phyloP scores from a whole-genome alignment of 352 stramenopile genomes.

The Peronosclerospora sorghi region DNA sequence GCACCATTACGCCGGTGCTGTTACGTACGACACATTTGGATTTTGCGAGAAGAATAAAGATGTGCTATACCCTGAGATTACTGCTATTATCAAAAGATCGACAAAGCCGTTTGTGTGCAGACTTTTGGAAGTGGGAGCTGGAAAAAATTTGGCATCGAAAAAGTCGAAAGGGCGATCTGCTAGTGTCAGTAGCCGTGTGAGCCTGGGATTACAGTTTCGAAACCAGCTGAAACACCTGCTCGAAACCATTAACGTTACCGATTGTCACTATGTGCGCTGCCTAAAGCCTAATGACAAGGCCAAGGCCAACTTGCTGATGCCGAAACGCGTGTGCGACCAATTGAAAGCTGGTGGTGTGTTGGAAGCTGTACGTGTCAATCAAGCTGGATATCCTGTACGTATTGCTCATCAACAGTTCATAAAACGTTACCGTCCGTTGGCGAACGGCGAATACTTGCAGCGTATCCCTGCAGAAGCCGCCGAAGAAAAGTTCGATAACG shows the following conservation, averaged over 20 bases:
- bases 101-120: constrained; percentile 60
- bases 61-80: constrained; percentile 78
- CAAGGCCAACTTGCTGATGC: constrained; percentile 64
- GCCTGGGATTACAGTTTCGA: constrained; percentile 85
- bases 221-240: constrained; percentile 88
- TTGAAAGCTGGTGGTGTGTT: constrained; percentile 97
- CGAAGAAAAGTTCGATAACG: constrained; percentile 36
- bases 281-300: constrained; percentile 98
- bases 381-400: constrained; percentile 95
- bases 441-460: constrained; percentile 48
- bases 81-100: constrained; percentile 57
- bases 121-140: constrained; percentile 30
- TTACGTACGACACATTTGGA: constrained; percentile 89
- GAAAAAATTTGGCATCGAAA: constrained; percentile 12
- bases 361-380: constrained; percentile 96
- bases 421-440: constrained; percentile 80
- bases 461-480: constrained; percentile 45
- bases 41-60: constrained; percentile 97
- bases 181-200: constrained; percentile 37
- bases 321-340: constrained; percentile 93
- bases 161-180: constrained; percentile 24
- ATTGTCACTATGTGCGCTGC: constrained; percentile 97
- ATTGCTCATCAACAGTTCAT: constrained; percentile 90
- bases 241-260: constrained; percentile 88
- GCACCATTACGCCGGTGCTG: constrained; percentile 88